These are phyloP conservation scores for Moesziomyces aphidis DNA, from an alignment of 1,284 basidiomycete species.

Conservation along the genomic window DNA sequence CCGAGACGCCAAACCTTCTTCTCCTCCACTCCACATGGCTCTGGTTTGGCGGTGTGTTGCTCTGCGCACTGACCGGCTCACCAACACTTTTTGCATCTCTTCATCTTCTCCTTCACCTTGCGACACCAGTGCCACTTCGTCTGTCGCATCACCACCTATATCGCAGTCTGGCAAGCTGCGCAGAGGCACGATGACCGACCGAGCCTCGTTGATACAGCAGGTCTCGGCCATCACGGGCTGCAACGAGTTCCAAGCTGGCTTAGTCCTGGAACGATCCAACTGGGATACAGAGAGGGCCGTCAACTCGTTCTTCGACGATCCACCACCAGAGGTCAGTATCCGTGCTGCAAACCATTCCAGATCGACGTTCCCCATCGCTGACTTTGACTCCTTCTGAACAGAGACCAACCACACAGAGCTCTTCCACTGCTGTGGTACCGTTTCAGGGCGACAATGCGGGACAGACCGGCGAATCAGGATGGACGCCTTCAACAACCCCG, in stretches of 20 bases:
- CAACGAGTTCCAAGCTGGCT: slow-evolving; percentile 27
- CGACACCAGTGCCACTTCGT: not conserved
- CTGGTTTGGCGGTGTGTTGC: slow-evolving; percentile 9
- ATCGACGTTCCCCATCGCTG: not conserved
- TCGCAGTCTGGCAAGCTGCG: no score
- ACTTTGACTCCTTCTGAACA: not conserved
- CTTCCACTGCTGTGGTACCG: slow-evolving; percentile 21
- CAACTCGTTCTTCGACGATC: slow-evolving; percentile 45
- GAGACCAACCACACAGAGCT: slow-evolving; percentile 10
- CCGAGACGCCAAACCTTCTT: not conserved
- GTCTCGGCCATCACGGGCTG: slow-evolving; percentile 42
- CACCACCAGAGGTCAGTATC: slow-evolving; percentile 41
- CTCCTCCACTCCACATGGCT: slow-evolving; percentile 13
- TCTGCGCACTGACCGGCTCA: slow-evolving; percentile 15
- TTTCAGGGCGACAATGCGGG: slow-evolving; percentile 3
- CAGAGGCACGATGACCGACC: slow-evolving; percentile 19
- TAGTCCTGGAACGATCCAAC: slow-evolving; percentile 32
- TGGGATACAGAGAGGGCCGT: slow-evolving; percentile 38
- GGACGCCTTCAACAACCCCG: slow-evolving; percentile 16
- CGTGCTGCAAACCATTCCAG: not conserved
- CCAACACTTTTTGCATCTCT: not conserved
- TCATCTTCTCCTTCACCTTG: slow-evolving; percentile 2
- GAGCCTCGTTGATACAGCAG: slow-evolving; percentile 26
- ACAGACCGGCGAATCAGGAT: slow-evolving; percentile 11
- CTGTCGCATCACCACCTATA: not conserved